phyloP scores from a whole-genome alignment of 345 rosid species.

The Eucalyptus paniculata region DNA sequence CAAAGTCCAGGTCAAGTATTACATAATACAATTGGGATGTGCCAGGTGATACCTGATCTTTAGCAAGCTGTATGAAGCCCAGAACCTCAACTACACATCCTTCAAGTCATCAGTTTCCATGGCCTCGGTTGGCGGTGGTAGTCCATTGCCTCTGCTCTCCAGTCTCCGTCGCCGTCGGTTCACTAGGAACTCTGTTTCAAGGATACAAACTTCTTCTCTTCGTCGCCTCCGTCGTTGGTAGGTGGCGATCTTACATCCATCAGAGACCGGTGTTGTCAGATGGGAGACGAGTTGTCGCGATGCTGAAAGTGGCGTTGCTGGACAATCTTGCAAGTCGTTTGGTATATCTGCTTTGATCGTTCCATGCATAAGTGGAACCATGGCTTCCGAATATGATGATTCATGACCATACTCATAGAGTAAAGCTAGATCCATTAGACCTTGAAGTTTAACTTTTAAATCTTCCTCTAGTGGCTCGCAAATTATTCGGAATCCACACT shows the following conservation, averaged over 20 bases:
- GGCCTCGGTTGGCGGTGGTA: background rate
- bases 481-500: background rate
- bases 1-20: too few relatives aligned
- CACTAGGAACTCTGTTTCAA: background rate
- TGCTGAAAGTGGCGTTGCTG: background rate
- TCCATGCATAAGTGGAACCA: background rate
- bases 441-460: accelerated
- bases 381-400: background rate
- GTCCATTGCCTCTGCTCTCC: too few relatives aligned
- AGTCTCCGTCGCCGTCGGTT: accelerated
- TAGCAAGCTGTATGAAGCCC: background rate
- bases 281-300: background rate
- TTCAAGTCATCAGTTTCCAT: background rate
- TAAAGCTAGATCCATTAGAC: too few relatives aligned
- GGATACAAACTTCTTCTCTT: background rate
- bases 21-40: background rate
- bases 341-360: background rate
- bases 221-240: background rate
- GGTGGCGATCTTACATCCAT: background rate
- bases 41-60: background rate
- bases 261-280: background rate
- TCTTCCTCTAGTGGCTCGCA: background rate
- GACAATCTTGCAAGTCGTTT: background rate
- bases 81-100: background rate
- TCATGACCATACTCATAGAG: accelerated